A percentile compares a stretch with the other conserved stretches of the same genome.
Evolutionary conservation across 441 rosid genomes (phyloP).

Genomic region (Raphanus hybrid): DNA sequence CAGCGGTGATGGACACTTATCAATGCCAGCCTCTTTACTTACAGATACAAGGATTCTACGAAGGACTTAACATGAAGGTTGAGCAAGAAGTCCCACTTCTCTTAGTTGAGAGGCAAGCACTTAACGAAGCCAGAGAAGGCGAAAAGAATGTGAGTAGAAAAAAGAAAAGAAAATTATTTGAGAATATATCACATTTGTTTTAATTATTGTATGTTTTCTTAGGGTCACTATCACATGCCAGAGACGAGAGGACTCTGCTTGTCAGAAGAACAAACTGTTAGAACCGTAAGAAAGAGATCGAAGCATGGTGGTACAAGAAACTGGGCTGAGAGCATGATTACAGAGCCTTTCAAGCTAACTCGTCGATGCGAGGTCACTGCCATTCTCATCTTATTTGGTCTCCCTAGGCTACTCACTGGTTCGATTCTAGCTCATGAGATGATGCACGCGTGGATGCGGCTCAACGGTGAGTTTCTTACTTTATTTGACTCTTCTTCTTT

Average conservation of each 20-base stretch:
- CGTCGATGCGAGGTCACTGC: constrained; percentile 80
- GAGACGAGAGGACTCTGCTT: constrained; percentile 89
- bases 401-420: constrained; percentile 80
- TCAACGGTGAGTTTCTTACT: constrained; percentile 54
- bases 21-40: constrained; percentile 68
- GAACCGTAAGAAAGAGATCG: constrained; percentile 66
- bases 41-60: constrained; percentile 67
- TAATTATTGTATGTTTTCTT: constrained; percentile 15
- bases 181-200: neutral
- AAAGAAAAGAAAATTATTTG: neutral
- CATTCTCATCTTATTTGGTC: constrained; percentile 77
- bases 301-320: constrained; percentile 57
- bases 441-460: constrained; percentile 89
- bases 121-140: constrained; percentile 80
- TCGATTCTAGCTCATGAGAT: constrained; percentile 81
- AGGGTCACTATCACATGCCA: constrained; percentile 91
- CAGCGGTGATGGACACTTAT: constrained; percentile 70
- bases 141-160: constrained; percentile 65
- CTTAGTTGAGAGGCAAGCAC: constrained; percentile 76
- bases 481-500: constrained; percentile 1
- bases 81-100: constrained; percentile 74
- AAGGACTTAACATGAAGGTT: constrained; percentile 65
- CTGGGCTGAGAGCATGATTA: constrained; percentile 51
- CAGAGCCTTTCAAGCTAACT: constrained; percentile 66
- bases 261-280: constrained; percentile 79